These are phyloP conservation scores for Lanmaoa pseudosensibilis DNA, from an alignment of 768 basidiomycete species.

Conservation along the genomic window DNA sequence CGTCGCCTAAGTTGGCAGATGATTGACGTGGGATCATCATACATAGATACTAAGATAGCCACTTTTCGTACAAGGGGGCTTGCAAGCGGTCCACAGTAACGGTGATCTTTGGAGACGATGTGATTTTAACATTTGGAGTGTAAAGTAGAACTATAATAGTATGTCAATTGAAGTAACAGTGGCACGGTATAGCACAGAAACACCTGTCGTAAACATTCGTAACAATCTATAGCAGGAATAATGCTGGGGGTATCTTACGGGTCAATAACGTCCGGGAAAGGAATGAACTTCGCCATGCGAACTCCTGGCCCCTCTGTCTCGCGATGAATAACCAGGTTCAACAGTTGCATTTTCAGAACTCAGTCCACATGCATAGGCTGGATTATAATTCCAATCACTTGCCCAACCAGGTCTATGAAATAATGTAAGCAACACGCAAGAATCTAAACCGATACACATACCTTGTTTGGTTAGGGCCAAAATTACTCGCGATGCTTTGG, in stretches of 20 bases:
- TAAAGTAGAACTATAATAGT: slow-evolving; percentile 19
- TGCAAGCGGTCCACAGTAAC: not conserved
- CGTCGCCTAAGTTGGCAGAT: no score
- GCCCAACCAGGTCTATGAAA: slow-evolving; percentile 13
- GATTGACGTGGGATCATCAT: not conserved
- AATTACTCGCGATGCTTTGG: not conserved
- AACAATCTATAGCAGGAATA: not conserved
- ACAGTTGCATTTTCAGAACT: not conserved
- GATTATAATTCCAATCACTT: slow-evolving; percentile 22
- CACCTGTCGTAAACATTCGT: slow-evolving; percentile 2
- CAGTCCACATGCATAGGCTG: slow-evolving; percentile 8
- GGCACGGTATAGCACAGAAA: not conserved
- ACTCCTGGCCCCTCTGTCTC: slow-evolving; percentile 1
- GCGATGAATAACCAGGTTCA: slow-evolving; percentile 5
- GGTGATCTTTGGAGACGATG: not conserved
- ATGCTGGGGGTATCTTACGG: not conserved
- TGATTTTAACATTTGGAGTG: slow-evolving; percentile 8
- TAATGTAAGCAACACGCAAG: not conserved
- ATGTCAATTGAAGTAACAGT: not conserved
- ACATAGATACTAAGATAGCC: no score
- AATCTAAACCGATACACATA: not conserved
- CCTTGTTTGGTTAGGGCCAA: slow-evolving; percentile 13
- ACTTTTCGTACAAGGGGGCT: not conserved
- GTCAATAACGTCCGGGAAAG: slow-evolving; percentile 17
- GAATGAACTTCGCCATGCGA: slow-evolving; percentile 10